Conservation (phyloP, 2,329 filamentous ascomycete species). For the Helicocarpus griseus region DNA sequence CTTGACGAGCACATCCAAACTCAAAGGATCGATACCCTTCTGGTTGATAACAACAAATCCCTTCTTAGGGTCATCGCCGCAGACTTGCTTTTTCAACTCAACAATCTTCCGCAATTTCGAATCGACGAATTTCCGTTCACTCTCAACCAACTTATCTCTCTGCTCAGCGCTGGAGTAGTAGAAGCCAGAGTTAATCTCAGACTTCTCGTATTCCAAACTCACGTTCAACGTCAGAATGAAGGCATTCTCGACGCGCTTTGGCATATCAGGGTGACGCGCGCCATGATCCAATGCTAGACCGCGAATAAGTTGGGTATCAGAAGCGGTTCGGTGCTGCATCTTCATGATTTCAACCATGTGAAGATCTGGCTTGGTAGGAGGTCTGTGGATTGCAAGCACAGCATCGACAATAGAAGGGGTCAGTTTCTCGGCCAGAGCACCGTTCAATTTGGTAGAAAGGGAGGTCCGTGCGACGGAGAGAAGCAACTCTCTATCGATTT, state of each 20-base stretch:
- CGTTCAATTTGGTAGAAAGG: slow-evolving; percentile 89
- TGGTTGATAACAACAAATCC: slow-evolving; percentile 98
- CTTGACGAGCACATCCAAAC: slow-evolving; percentile 91
- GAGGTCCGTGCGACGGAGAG: slow-evolving; percentile 90
- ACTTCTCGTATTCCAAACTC: slow-evolving; percentile 96
- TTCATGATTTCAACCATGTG: slow-evolving; percentile 99
- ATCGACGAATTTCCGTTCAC: slow-evolving; percentile 89
- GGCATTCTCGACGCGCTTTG: slow-evolving; percentile 90
- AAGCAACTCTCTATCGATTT: slow-evolving; percentile 88
- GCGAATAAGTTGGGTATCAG: slow-evolving; percentile 90
- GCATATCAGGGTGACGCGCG: slow-evolving; percentile 95
- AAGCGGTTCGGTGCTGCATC: slow-evolving; percentile 95
- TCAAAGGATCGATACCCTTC: slow-evolving; percentile 96
- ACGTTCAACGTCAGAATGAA: slow-evolving; percentile 93
- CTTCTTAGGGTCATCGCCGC: slow-evolving; percentile 85
- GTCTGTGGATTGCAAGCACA: slow-evolving; percentile 85
- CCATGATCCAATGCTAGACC: slow-evolving; percentile 92
- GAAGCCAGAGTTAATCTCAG: slow-evolving; percentile 97
- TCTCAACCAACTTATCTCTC: slow-evolving; percentile 95
- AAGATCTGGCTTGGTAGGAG: slow-evolving; percentile 84
- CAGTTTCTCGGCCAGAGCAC: slow-evolving; percentile 76
- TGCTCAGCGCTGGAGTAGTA: slow-evolving; percentile 97
- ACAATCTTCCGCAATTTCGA: slow-evolving; percentile 96
- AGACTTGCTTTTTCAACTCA: slow-evolving; percentile 95
- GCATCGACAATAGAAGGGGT: slow-evolving; percentile 95